Conservation (phyloP, 441 rosid genomes). For the Aleurites moluccanus region DNA sequence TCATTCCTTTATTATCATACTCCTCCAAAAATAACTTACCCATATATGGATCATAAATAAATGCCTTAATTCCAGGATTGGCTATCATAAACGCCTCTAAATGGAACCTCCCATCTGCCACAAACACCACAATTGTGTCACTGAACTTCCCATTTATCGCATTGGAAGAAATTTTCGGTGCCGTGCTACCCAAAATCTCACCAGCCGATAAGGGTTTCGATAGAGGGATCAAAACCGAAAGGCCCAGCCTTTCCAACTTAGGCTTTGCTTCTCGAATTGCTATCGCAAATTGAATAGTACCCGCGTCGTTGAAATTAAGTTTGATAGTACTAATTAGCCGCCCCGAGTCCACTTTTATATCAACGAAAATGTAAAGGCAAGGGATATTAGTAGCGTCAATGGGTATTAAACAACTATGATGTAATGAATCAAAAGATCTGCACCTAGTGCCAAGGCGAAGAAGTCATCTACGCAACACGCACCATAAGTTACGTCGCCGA, state of each 20-base stretch:
- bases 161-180: constrained; percentile 44
- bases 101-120: constrained; percentile 95
- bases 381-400: constrained; percentile 72
- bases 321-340: constrained; percentile 44
- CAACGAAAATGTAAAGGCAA: constrained; percentile 72
- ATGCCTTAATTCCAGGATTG: constrained; percentile 67
- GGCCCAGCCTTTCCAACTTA: constrained; percentile 66
- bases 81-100: constrained; percentile 95
- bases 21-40: constrained; percentile 86
- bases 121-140: constrained; percentile 64
- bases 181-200: constrained; percentile 85
- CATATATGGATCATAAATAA: constrained; percentile 81
- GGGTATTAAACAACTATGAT: constrained; percentile 91
- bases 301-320: constrained; percentile 56
- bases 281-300: constrained; percentile 81
- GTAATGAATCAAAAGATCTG: constrained; percentile 82
- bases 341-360: constrained; percentile 35
- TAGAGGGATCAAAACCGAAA: constrained; percentile 78
- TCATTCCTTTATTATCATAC: constrained; percentile 95
- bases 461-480: constrained; percentile 93
- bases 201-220: constrained; percentile 85
- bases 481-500: constrained; percentile 89
- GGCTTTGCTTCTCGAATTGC: constrained; percentile 79
- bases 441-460: constrained; percentile 67
- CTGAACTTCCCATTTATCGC: constrained; percentile 7